Evolutionary conservation across 2,329 filamentous ascomycete genomes (phyloP), one percentile per base, ranked within the genome.

Genomic region (Hirsutella minnesotensis): DNA sequence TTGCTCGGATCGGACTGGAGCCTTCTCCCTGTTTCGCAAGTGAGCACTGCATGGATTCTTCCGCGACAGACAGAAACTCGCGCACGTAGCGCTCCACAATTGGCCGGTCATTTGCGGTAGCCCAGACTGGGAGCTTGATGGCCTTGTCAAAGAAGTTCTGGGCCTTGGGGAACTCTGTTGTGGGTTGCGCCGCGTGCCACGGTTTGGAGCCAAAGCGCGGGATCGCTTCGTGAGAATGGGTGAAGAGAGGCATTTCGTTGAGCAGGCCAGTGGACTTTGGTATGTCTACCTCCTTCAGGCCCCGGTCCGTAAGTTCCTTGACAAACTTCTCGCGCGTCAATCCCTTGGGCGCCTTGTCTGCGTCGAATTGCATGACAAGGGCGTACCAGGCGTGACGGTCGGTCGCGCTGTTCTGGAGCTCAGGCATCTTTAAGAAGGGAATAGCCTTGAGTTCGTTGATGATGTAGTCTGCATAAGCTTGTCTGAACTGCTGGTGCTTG

Each of bases 41-140:
- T n/a, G 33, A 35, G 15, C 15, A n/a, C 15, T 7, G 7, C 33
- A 35, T 16, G 18, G 15, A 7, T 15, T 35, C 33, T 16, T 19
- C 15, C 5, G 33, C 33, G 8, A 35, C 33, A n/a, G 7, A 7
- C 7, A 35, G 5, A n/a, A 35, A 35, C 15, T 35, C 18, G 15
- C 18, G 15, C 7, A 40, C 22, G 38, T 41, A 41, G n/a, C 24
- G 30, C 4, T 41, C 24, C 9, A 38, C 42, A 30, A 44, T 44
- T 3, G 20, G 13, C 12, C 15, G 19, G 31, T 44, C 42, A 19
- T 34, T 15, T 5, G 16, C 34, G 3, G 22, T 34, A 2, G 42
- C 29, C 40, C 38, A 43, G n/a, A 46, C 22, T 2, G 44, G 40
- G n/a, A 46, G 27, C 38, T 46, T 46, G 31, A 46, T 46, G 20